phyloP scores from a whole-genome alignment of 1,139 yeast species.

The Oligophagozyma castellii region DNA sequence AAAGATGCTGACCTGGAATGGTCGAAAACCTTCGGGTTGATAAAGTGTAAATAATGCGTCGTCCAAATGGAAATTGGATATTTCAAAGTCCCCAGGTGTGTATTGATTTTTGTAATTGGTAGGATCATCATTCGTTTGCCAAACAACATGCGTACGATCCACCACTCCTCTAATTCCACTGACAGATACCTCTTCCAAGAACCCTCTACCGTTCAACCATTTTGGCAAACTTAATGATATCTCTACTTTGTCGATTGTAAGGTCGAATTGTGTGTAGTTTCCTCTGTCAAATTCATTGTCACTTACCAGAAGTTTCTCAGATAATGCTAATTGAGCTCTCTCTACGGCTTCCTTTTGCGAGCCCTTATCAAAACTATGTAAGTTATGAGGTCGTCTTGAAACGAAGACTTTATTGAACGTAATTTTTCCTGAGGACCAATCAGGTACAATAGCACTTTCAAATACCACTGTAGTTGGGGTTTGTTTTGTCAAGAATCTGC shows the following conservation, averaged over 20 bases:
- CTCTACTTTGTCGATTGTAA: constrained; percentile 76
- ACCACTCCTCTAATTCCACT: constrained; percentile 84
- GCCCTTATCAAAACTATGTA: constrained; percentile 43
- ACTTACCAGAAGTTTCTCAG: constrained; percentile 17
- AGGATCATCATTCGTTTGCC: constrained; percentile 78
- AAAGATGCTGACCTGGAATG: constrained; percentile 75
- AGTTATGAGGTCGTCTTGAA: constrained; percentile 53
- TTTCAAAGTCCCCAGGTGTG: constrained; percentile 84
- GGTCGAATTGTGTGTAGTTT: constrained; percentile 87
- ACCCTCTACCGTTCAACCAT: constrained; percentile 86
- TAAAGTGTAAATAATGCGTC: constrained; percentile 70
- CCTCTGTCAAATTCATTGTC: constrained; percentile 58
- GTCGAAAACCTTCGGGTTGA: constrained; percentile 73
- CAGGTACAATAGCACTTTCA: constrained; percentile 90
- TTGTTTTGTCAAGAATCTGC: constrained; percentile 71
- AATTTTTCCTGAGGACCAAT: constrained; percentile 83
- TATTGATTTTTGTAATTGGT: constrained; percentile 61
- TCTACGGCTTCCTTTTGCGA: constrained; percentile 34
- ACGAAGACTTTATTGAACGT: constrained; percentile 77
- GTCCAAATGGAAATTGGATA: constrained; percentile 67
- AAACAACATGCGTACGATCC: constrained; percentile 74
- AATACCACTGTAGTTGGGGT: constrained; percentile 80
- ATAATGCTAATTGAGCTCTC: constrained; percentile 21
- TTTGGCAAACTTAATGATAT: constrained; percentile 68
- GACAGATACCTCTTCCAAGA: constrained; percentile 67